phyloP scores from a whole-genome alignment of 2,329 filamentous ascomycete species.

The Fusarium chlamydosporum region DNA sequence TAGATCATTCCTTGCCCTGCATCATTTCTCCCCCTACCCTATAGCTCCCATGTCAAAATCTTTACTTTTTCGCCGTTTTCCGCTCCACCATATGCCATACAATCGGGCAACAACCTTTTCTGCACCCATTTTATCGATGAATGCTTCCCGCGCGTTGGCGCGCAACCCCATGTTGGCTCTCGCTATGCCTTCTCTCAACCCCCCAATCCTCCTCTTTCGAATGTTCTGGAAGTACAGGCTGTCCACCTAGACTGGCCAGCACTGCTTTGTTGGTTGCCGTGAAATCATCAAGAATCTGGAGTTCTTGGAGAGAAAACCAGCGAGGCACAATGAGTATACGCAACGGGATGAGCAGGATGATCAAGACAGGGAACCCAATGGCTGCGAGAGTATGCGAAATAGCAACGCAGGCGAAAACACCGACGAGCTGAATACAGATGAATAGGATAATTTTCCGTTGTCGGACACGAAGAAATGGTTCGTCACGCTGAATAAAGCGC shows the following conservation, averaged over 20 bases:
- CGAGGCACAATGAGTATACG: slow-evolving; percentile 5
- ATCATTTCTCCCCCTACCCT: no score
- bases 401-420: neutral
- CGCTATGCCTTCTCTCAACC: neutral
- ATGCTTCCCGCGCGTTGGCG: slow-evolving; percentile 2
- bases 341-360: slow-evolving; percentile 1
- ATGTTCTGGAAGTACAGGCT: neutral
- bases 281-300: slow-evolving; percentile 3
- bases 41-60: no score
- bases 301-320: slow-evolving; percentile 1
- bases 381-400: slow-evolving; percentile 7
- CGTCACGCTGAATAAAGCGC: slow-evolving; percentile 7
- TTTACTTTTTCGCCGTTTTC: no score
- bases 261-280: slow-evolving; percentile 9
- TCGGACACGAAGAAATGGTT: slow-evolving; percentile 3
- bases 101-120: no score
- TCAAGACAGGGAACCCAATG: slow-evolving; percentile 1
- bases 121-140: neutral
- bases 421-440: slow-evolving; percentile 2
- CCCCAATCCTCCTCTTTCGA: slow-evolving; percentile 1
- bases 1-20: no score
- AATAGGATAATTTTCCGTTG: slow-evolving; percentile 2
- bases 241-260: slow-evolving; percentile 3
- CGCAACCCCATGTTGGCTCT: neutral
- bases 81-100: no score